These are phyloP conservation scores for Phialophora verrucosa DNA, from an alignment of 2,329 filamentous ascomycete species.

Conservation along the genomic window DNA sequence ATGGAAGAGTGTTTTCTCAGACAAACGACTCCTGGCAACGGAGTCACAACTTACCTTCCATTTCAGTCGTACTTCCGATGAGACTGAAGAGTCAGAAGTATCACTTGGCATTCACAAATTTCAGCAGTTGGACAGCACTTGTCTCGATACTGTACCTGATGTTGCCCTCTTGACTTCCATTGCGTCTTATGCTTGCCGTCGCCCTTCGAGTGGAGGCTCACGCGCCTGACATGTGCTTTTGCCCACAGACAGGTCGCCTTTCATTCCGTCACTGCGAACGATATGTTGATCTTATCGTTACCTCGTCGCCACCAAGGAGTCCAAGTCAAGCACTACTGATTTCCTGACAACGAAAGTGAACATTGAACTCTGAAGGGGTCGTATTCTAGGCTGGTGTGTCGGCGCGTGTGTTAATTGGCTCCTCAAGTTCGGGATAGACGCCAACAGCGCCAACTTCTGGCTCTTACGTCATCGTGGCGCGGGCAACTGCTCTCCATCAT, in stretches of 20 bases:
- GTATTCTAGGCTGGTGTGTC: neutral
- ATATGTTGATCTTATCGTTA: neutral
- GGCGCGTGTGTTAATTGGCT: conserved; percentile 6
- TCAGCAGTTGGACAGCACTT: neutral
- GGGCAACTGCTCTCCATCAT: conserved; percentile 1
- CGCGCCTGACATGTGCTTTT: neutral
- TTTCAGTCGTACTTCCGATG: neutral
- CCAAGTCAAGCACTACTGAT: neutral
- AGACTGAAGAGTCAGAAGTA: neutral
- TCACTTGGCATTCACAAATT: neutral
- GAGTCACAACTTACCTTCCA: neutral
- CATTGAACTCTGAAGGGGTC: neutral
- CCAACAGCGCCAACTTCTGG: conserved; percentile 15
- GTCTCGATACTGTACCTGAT: neutral
- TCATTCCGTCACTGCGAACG: neutral
- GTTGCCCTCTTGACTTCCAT: neutral
- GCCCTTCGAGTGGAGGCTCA: neutral
- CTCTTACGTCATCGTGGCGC: conserved; percentile 29
- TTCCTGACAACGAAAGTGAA: neutral
- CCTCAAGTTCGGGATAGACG: neutral
- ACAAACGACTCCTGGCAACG: neutral
- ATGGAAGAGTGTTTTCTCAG: neutral
- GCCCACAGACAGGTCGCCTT: neutral
- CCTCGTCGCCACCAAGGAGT: neutral
- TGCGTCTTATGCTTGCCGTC: neutral